Base-by-base conservation (phyloP, 371 early-diverging fungal genomes). In the Apophysomyces variabilis region DNA sequence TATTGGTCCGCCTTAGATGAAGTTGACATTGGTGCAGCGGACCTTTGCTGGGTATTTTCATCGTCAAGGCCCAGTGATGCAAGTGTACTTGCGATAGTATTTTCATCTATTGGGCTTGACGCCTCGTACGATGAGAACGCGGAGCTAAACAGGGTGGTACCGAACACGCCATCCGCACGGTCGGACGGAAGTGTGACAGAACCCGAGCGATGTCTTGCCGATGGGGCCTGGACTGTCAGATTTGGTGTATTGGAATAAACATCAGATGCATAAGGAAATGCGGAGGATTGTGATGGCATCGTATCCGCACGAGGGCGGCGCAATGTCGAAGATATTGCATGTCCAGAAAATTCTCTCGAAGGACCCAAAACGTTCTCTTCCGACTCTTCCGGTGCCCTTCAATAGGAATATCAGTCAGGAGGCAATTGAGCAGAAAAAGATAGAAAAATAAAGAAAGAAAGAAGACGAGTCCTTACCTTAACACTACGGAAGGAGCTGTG, bases 31-130 rank as follows among this genome's bases (percentile, higher is more conserved):
- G 5, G 61, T 47, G 54, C 21, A 50, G 54, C 16, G 9, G 54
- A 50, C 54, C 54, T 50, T 50, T 50, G 54, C 21, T 50, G 54
- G 57, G 32, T 50, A 56, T 60, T 64, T 26, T 68, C 69, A 66
- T 90, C 92, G 64, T 92, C 90, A 60, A 92, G 65, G 16, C 91
- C 90, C 37, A 92, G 80, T 60, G 86, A 87, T 65, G 88, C 89
- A n/a, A 92, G 74, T 1, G 88, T 88, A 54, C 87, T 85, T 61
- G 84, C 83, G 57, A 90, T 78, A 32, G 88, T 82, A 26, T 79
- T 79, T 43, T 58, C 58, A 12, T 63, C 63, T 69, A 71, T 56
- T 71, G 68, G 66, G 81, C 72, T 66, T 76, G 76, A 62, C 71
- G 75, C 32, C 77, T 82, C 18, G 78, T 75, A 18, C 79, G 78